These are phyloP conservation scores for Pharus latifolius DNA, from an alignment of 176 grass and related monocot genomes.

Conservation along the genomic window DNA sequence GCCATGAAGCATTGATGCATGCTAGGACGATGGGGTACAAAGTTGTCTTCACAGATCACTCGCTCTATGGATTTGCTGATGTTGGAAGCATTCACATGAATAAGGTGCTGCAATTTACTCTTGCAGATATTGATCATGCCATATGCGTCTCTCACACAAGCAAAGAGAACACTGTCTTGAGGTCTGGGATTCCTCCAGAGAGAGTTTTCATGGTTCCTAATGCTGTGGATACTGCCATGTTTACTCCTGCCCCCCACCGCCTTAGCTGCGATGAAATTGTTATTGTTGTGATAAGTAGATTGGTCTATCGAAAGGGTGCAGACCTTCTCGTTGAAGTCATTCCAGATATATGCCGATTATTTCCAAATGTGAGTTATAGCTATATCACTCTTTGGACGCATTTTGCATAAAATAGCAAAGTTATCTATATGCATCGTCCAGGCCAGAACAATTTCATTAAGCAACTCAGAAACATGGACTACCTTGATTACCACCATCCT, in stretches of 20 bases:
- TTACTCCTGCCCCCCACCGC: conserved; percentile 55
- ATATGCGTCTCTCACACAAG: conserved; percentile 97
- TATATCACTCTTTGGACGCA: background rate
- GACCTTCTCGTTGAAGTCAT: conserved; percentile 97
- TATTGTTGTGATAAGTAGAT: conserved; percentile 86
- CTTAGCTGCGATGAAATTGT: conserved; percentile 74
- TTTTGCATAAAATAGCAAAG: background rate
- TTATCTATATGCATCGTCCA: background rate
- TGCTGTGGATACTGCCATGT: conserved; percentile 97
- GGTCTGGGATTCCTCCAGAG: conserved; percentile 77
- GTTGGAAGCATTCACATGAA: conserved; percentile 98
- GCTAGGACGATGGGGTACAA: conserved; percentile 93
- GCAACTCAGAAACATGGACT: background rate
- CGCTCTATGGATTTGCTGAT: conserved; percentile 91
- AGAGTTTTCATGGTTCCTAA: conserved; percentile 93
- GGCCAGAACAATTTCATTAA: background rate
- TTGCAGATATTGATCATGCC: conserved; percentile 88
- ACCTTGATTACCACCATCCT: conserved; percentile 3
- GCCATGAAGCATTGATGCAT: conserved; percentile 89
- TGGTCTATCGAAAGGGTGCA: conserved; percentile 89
- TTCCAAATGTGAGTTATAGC: conserved; percentile 67
- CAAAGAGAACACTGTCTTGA: conserved; percentile 91
- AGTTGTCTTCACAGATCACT: conserved; percentile 93
- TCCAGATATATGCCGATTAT: conserved; percentile 83
- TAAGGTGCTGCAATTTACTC: conserved; percentile 94